phyloP scores from a whole-genome alignment of 306 rosid genomes.

The Cicer chorassanicum region DNA sequence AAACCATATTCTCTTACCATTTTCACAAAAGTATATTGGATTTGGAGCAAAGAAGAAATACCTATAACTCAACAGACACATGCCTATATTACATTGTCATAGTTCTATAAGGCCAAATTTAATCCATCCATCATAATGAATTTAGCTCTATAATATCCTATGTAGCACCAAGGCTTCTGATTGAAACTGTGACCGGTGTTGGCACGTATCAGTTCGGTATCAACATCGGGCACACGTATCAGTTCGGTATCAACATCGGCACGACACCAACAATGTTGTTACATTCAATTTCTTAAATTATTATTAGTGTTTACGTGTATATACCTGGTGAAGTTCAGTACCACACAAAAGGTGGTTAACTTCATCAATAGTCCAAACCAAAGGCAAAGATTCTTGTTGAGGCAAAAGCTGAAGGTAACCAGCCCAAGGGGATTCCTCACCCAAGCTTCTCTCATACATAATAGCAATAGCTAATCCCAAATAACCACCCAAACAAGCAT shows the following conservation, averaged over 20 bases:
- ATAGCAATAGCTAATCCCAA: slow-evolving; percentile 72
- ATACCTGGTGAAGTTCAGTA: slow-evolving; percentile 84
- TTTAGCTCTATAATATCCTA: not conserved
- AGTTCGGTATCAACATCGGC: too few species aligned
- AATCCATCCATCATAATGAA: not conserved
- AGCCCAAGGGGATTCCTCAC: slow-evolving; percentile 66
- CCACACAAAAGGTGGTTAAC: slow-evolving; percentile 64
- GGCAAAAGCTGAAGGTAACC: slow-evolving; percentile 80
- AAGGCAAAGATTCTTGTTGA: slow-evolving; percentile 63
- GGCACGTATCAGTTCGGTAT: too few species aligned
- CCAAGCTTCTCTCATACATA: slow-evolving; percentile 88
- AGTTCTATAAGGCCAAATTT: not conserved
- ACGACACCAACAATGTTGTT: too few species aligned
- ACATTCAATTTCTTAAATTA: too few species aligned
- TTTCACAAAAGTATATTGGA: slow-evolving; percentile 8
- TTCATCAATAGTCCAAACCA: slow-evolving; percentile 72
- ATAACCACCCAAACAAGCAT: slow-evolving; percentile 57
- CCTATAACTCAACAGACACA: not conserved
- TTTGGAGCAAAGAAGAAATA: not conserved
- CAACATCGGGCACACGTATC: too few species aligned
- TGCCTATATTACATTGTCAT: not conserved
- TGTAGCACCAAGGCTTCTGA: too few species aligned
- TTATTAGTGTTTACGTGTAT: too few species aligned
- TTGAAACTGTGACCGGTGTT: too few species aligned
- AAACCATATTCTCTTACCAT: not conserved